Percentiles rank a stretch among this genome's conserved stretches.
Evolutionary conservation across 2,329 filamentous ascomycete species (phyloP).

Genomic region (Neurospora sp.): DNA sequence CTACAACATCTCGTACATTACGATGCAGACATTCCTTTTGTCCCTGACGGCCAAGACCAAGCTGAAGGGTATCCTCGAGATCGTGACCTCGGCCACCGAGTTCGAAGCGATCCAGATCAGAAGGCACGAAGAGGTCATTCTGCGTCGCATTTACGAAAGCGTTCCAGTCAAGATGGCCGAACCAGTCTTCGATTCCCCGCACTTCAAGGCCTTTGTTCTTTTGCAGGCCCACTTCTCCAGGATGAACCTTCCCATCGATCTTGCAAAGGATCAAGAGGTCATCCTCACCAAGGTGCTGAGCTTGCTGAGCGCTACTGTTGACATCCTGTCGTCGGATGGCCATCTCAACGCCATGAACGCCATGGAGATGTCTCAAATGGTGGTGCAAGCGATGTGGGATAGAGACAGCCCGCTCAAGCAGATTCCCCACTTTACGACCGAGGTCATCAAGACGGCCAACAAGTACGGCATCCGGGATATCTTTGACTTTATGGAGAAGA

Average conservation of each 20-base stretch:
- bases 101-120: constrained; percentile 94
- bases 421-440: constrained; percentile 85
- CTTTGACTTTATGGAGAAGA: constrained; percentile 97
- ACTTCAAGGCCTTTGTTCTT: constrained; percentile 97
- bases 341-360: constrained; percentile 96
- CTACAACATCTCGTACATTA: constrained; percentile 99
- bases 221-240: constrained; percentile 95
- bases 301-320: constrained; percentile 83
- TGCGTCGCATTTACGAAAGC: constrained; percentile 88
- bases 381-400: constrained; percentile 98
- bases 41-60: constrained; percentile 84
- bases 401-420: constrained; percentile 94
- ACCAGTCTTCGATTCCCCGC: constrained; percentile 78
- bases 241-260: constrained; percentile 91
- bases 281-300: constrained; percentile 78
- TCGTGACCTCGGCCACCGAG: constrained; percentile 91
- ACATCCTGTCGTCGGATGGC: constrained; percentile 90
- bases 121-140: constrained; percentile 78
- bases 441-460: constrained; percentile 74
- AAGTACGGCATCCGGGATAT: constrained; percentile 77
- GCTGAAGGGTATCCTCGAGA: constrained; percentile 93
- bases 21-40: constrained; percentile 96
- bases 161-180: constrained; percentile 93
- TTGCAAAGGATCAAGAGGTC: constrained; percentile 90
- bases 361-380: constrained; percentile 99